phyloP scores from a whole-genome alignment of 306 rosid species.

The Vigna radiata region DNA sequence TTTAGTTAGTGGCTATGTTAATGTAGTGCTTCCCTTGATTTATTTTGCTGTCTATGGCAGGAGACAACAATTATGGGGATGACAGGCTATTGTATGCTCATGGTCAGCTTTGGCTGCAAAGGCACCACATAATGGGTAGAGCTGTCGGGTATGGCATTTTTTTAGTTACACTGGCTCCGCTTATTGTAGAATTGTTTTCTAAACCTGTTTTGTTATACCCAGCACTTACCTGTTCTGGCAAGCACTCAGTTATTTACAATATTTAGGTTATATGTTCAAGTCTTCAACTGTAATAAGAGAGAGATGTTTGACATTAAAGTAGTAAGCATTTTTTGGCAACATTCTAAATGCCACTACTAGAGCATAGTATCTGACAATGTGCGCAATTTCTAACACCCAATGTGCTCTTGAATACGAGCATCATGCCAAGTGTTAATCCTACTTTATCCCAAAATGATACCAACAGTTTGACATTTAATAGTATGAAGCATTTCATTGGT shows the following conservation, averaged over 20 bases:
- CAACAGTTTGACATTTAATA: slow-evolving; percentile 9
- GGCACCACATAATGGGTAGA: slow-evolving; percentile 97
- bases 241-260: slow-evolving; percentile 2
- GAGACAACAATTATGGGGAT: slow-evolving; percentile 89
- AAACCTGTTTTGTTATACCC: background rate
- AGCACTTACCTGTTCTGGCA: slow-evolving; percentile 14
- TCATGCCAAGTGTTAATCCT: background rate
- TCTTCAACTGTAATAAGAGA: slow-evolving; percentile 23
- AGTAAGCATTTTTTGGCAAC: slow-evolving; percentile 11
- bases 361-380: background rate
- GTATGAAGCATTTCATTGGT: slow-evolving; percentile 7
- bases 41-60: slow-evolving; percentile 53
- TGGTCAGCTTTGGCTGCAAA: slow-evolving; percentile 91
- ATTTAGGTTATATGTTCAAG: slow-evolving; percentile 2
- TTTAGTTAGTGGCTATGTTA: background rate
- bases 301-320: background rate
- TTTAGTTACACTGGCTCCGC: slow-evolving; percentile 30
- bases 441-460: background rate
- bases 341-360: slow-evolving; percentile 6
- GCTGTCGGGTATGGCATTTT: slow-evolving; percentile 78
- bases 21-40: background rate
- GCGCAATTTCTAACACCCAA: slow-evolving; percentile 21
- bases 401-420: background rate
- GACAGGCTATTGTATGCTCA: slow-evolving; percentile 92
- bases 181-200: slow-evolving; percentile 14